A percentile compares a stretch with the other conserved stretches of the same genome.
These are phyloP conservation scores for Mycena filopes DNA, from an alignment of 768 basidiomycete species.

Conservation along the genomic window DNA sequence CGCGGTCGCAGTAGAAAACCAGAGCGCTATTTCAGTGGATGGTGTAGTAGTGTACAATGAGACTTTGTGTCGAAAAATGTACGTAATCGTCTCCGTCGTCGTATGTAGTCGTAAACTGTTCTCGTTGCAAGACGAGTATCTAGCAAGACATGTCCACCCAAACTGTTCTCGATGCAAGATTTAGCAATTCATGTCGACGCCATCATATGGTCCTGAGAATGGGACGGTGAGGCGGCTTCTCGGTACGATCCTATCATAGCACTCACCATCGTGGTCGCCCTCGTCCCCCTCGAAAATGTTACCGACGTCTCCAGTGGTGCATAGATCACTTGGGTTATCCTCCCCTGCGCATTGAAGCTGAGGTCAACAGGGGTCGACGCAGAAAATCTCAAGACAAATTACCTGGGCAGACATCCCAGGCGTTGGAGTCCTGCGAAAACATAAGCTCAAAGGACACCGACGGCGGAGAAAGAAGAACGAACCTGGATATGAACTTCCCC, in stretches of 20 bases:
- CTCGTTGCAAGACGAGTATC: no score
- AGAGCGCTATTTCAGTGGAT: no score
- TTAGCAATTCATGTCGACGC: conserved; percentile 44
- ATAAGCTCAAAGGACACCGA: no score
- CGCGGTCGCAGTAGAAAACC: no score
- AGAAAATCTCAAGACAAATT: not conserved
- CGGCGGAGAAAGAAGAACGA: not conserved
- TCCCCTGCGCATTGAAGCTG: conserved; percentile 53
- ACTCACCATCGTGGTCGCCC: conserved; percentile 58
- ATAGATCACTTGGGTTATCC: conserved; percentile 65
- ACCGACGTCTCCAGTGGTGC: conserved; percentile 63
- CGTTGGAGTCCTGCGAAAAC: no score
- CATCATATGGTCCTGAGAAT: conserved; percentile 45
- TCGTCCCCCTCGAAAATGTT: conserved; percentile 56
- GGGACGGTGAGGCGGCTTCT: not conserved
- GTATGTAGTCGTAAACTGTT: no score
- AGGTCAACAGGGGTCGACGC: conserved; percentile 5
- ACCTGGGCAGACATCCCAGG: conserved; percentile 69
- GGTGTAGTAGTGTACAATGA: no score
- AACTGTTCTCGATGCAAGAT: no score
- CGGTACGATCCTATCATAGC: not conserved
- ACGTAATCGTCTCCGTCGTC: no score
- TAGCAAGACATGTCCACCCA: no score
- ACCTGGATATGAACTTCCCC: conserved; percentile 53
- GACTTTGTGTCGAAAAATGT: no score